Base-by-base conservation (phyloP, 192 early-diverging fungal genomes). In the Obelidium mucronatum region DNA sequence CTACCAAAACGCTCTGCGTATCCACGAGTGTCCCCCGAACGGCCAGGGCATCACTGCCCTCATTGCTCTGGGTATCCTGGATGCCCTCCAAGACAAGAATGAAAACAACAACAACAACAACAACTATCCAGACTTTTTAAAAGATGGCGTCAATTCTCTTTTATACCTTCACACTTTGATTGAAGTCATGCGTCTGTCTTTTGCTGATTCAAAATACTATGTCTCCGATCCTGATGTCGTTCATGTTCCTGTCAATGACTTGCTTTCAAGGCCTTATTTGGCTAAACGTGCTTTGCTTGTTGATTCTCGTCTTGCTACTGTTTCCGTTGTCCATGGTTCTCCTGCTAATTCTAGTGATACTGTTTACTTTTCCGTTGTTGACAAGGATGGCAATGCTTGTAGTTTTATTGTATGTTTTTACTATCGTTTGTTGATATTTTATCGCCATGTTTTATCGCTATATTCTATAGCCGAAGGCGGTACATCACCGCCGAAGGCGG, bases 11-110 rank as follows among this genome's bases (percentile, higher is more conserved):
- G 24, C 31, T 3, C 53, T 85, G 44, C 84, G 78, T 1, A 80
- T 95, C 3, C 82, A 88, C 76, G 93, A 95, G 79, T 90, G 89
- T 62, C 87, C 91, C 39, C 93, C 93, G 2, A 94, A 94, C 65
- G 90, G 91, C 30, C 89, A 91, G 68, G 93, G 80, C 6, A 83
- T 94, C 36, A 86, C 86, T 4, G 91, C 92, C 5, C 80, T 94
- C 31, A 82, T 93, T 54, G 91, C 92, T 2, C 77, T 94, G 24
- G 90, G 91, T 5, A 89, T 93, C 35, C 68, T 93, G 11, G 82
- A 90, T 28, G 75, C 71, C 15, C 78, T 93, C 6, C 83, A 93
- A 73, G 58, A 78, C 13, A 15, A 63, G 2, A 79, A 81, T 2
- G 76, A 83, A 26, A 67, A 75, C 6, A 65, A 80, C 15, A n/a